Conservation (phyloP, 139 green algal genomes). For the Micractinium conductrix region DNA sequence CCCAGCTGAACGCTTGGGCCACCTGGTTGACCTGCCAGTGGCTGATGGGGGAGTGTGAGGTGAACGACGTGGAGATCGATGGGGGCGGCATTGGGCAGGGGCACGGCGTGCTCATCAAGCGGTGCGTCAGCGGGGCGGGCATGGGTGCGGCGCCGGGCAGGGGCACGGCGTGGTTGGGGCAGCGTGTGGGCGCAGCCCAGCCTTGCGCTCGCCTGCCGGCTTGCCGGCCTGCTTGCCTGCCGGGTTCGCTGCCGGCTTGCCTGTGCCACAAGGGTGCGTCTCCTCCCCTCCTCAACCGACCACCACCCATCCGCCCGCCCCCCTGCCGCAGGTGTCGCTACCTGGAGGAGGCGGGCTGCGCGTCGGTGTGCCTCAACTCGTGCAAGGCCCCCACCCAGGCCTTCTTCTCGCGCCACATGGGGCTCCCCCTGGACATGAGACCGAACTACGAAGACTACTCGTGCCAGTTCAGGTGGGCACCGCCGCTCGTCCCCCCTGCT, state of each 20-base stretch:
- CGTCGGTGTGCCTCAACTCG: constrained; percentile 87
- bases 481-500: accelerated
- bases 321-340: constrained; percentile 76
- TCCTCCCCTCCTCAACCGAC: no score
- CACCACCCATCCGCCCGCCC: neutral
- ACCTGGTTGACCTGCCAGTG: constrained; percentile 88
- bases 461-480: constrained; percentile 64
- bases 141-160: no score
- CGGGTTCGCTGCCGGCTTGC: neutral
- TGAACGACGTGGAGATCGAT: constrained; percentile 87
- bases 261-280: no score
- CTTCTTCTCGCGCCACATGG: constrained; percentile 92
- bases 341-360: constrained; percentile 86
- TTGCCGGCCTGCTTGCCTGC: neutral
- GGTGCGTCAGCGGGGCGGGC: constrained; percentile 50
- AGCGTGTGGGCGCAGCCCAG: no score
- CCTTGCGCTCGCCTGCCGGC: neutral
- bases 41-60: constrained; percentile 87
- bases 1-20: constrained; percentile 82
- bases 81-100: constrained; percentile 56
- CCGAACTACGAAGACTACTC: constrained; percentile 83
- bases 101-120: constrained; percentile 82
- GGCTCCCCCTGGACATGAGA: constrained; percentile 84
- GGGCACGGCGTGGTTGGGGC: no score
- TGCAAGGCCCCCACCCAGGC: constrained; percentile 84